Percentiles rank a stretch among this genome's conserved stretches.
phyloP scores from a whole-genome alignment of 805 yeast species.

The Yarrowia hollandica region DNA sequence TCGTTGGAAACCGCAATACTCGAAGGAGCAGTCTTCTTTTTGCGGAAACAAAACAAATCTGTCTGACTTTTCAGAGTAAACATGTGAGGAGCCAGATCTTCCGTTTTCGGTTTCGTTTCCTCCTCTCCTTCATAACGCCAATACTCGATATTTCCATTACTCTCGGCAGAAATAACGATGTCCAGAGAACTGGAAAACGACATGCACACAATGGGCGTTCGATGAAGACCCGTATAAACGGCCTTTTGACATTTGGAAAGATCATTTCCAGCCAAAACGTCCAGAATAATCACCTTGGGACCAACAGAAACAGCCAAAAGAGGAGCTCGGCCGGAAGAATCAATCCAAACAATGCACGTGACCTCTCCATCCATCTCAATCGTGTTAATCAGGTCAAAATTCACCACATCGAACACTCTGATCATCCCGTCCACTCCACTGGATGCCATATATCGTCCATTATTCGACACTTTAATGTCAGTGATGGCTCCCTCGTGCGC shows the following conservation, averaged over 20 bases:
- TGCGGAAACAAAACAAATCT: conserved; percentile 44
- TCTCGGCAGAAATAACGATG: conserved; percentile 40
- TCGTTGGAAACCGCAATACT: conserved; percentile 38
- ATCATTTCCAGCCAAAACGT: background rate
- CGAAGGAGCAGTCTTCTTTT: conserved; percentile 39
- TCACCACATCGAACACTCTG: conserved; percentile 43
- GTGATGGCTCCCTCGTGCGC: conserved; percentile 32
- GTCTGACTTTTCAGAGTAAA: conserved; percentile 47
- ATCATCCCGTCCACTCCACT: conserved; percentile 33
- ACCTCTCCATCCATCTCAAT: conserved; percentile 40
- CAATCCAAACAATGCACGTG: conserved; percentile 37
- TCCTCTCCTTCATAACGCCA: conserved; percentile 38
- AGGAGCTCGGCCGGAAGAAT: conserved; percentile 23
- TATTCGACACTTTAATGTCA: conserved; percentile 3
- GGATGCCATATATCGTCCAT: conserved; percentile 39
- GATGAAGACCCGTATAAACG: background rate
- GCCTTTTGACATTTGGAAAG: background rate
- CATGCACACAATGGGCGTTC: conserved; percentile 28
- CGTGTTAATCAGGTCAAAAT: conserved; percentile 44
- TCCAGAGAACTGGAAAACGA: conserved; percentile 36
- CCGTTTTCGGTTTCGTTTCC: conserved; percentile 29
- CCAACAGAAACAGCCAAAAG: conserved; percentile 35
- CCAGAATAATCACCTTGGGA: background rate
- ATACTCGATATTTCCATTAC: conserved; percentile 43
- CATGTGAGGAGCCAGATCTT: conserved; percentile 35